Base-by-base conservation (phyloP, 169 alveolate genomes). In the Cryptosporidium ryanae region DNA sequence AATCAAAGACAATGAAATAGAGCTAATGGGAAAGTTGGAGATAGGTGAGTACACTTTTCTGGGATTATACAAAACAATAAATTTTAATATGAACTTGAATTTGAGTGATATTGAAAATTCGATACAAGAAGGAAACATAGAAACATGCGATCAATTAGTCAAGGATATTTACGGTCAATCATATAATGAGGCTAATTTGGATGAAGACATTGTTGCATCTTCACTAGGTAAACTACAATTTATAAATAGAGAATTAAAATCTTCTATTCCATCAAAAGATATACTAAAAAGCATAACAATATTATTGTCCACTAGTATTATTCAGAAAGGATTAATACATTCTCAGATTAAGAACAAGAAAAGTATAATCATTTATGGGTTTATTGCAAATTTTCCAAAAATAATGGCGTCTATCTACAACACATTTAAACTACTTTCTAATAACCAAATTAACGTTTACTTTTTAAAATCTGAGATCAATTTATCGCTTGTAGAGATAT, bases 101-200 rank as follows among this genome's bases (percentile, higher is more conserved):
- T 57, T 76, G 38, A 65, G 63, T 18, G 87, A 76, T 0, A 76
- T 76, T 25, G 38, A 25, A 13, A 18, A 38, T 44, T 54, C 76
- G 1, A 61, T 76, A 29, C 43, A 57, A n/a, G 57, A 17, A 32
- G 87, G 87, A 0, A 46, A 76, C 63, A 57, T 76, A 27, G 50
- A 61, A 59, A 76, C 38, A 23, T 76, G 87, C 27, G 87, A 76
- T 59, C 44, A 38, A 10, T 43, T 76, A 15, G 87, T 76, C 2
- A 76, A 76, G 25, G 87, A 76, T 38, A 76, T 76, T 29, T 76
- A 76, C 2, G 87, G 87, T 3, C 61, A 38, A 17, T 76, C 87
- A n/a, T 76, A 76, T 34, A 29, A 43, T 12, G 46, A 43, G 43
- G 63, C 63, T 23, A 76, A 76, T 76, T 43, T 76, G 34, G 49